These are phyloP conservation scores for Dictyostelium intermedium DNA, from an alignment of 78 protist species.

Conservation along the genomic window DNA sequence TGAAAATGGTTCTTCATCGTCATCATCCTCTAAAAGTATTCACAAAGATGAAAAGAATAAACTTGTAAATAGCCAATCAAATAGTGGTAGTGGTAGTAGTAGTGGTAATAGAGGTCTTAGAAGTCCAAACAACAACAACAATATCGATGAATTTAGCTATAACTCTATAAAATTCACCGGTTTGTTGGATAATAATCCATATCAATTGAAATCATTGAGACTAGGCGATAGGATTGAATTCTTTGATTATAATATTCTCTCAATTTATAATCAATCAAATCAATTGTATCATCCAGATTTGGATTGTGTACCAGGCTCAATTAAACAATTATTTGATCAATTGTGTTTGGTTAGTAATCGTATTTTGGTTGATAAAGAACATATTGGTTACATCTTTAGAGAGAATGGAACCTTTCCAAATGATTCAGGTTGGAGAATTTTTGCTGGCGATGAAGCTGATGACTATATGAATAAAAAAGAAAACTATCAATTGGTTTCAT, in stretches of 20 bases:
- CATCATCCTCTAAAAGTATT: not conserved
- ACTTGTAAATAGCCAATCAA: not conserved
- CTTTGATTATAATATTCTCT: not conserved
- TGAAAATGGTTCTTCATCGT: not conserved
- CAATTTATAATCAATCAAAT: conserved; percentile 8
- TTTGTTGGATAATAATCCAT: conserved; percentile 26
- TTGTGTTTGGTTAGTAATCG: conserved; percentile 15
- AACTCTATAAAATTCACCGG: not conserved
- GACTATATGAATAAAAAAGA: conserved; percentile 13
- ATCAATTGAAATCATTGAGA: not conserved
- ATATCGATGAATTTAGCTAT: not conserved
- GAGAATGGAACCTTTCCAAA: conserved; percentile 18
- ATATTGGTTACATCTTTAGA: conserved; percentile 28
- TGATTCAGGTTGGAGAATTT: conserved; percentile 53
- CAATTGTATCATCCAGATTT: not conserved
- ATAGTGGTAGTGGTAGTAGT: not conserved
- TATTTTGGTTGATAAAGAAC: not conserved
- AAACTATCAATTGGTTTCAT: not conserved
- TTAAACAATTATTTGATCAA: conserved; percentile 21
- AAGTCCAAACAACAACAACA: not conserved
- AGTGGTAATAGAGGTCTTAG: not conserved
- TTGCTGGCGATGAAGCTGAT: conserved; percentile 30
- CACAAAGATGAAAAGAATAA: not conserved
- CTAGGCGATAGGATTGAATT: conserved; percentile 1
- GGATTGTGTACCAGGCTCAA: not conserved